Evolutionary conservation across 805 yeast species (phyloP).

Genomic region (Saturnispora galanensis): DNA sequence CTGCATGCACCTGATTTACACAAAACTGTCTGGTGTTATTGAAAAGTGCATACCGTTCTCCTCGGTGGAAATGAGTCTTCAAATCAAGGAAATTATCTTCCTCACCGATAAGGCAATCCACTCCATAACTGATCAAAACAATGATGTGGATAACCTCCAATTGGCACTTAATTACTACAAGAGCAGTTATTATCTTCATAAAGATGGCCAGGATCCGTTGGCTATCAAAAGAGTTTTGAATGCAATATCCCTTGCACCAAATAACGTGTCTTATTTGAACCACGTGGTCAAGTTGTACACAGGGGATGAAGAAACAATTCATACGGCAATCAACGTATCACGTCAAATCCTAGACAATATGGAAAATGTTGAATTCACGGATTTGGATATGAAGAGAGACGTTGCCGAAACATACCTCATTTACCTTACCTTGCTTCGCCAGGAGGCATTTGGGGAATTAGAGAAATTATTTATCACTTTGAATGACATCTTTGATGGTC

Average conservation of each 20-base stretch:
- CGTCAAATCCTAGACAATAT: not conserved
- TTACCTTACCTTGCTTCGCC: slow-evolving; percentile 59
- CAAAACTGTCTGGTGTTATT: slow-evolving; percentile 19
- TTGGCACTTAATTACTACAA: slow-evolving; percentile 28
- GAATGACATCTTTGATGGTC: slow-evolving; percentile 26
- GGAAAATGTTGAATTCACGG: not conserved
- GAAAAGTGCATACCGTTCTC: slow-evolving; percentile 12
- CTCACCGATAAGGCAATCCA: slow-evolving; percentile 12
- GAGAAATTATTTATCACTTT: slow-evolving; percentile 56
- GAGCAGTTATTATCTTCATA: slow-evolving; percentile 41
- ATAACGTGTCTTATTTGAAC: slow-evolving; percentile 56
- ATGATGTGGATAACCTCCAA: slow-evolving; percentile 3
- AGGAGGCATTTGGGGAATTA: slow-evolving; percentile 34
- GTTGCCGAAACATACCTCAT: slow-evolving; percentile 65
- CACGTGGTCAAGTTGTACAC: slow-evolving; percentile 55
- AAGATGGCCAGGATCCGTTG: slow-evolving; percentile 31
- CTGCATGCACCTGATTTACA: slow-evolving; percentile 19
- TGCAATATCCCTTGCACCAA: slow-evolving; percentile 40
- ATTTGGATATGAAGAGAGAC: slow-evolving; percentile 30
- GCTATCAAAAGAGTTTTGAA: slow-evolving; percentile 39
- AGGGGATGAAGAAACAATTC: slow-evolving; percentile 40
- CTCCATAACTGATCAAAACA: not conserved
- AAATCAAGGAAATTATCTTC: slow-evolving; percentile 1
- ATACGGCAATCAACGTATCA: slow-evolving; percentile 10
- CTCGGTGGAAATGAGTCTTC: not conserved